phyloP scores from a whole-genome alignment of 176 grass and related monocot genomes.

The Hsuehochloa calcarea region DNA sequence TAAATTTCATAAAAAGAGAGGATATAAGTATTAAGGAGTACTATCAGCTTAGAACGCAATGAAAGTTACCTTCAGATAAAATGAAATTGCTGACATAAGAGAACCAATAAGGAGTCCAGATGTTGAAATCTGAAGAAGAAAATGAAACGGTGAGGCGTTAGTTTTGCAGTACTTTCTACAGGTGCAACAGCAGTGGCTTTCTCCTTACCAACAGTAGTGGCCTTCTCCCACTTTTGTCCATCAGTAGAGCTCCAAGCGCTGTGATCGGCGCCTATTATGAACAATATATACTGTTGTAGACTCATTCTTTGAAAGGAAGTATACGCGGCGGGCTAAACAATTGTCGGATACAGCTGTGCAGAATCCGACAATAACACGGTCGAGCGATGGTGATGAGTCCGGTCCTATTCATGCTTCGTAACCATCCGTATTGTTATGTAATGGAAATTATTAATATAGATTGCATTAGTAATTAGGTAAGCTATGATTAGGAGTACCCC shows the following conservation, averaged over 20 bases:
- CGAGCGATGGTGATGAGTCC: too few relatives aligned
- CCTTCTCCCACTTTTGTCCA: slow-evolving; percentile 59
- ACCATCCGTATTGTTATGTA: too few relatives aligned
- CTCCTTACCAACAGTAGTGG: slow-evolving; percentile 60
- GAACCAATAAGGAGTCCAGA: slow-evolving; percentile 39
- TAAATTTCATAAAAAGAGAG: background rate
- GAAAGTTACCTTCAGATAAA: slow-evolving; percentile 45
- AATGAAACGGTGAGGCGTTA: background rate
- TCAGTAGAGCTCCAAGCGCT: slow-evolving; percentile 44
- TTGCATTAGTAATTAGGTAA: too few relatives aligned
- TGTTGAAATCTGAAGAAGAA: slow-evolving; percentile 42
- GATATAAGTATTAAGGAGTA: background rate
- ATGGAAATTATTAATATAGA: too few relatives aligned
- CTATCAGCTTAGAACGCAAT: background rate
- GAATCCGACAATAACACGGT: too few relatives aligned
- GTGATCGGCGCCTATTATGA: slow-evolving; percentile 41
- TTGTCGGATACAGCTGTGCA: too few relatives aligned
- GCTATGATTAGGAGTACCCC: too few relatives aligned
- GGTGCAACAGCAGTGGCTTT: too few relatives aligned
- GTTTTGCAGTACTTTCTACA: background rate
- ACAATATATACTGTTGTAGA: too few relatives aligned
- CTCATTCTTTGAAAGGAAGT: too few relatives aligned
- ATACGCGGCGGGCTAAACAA: too few relatives aligned
- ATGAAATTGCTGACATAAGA: slow-evolving; percentile 52
- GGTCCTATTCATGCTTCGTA: too few relatives aligned